Percentiles rank a stretch among this genome's conserved stretches.
Conservation (phyloP, 2,329 filamentous ascomycete genomes). For the Trichoderma koningii region DNA sequence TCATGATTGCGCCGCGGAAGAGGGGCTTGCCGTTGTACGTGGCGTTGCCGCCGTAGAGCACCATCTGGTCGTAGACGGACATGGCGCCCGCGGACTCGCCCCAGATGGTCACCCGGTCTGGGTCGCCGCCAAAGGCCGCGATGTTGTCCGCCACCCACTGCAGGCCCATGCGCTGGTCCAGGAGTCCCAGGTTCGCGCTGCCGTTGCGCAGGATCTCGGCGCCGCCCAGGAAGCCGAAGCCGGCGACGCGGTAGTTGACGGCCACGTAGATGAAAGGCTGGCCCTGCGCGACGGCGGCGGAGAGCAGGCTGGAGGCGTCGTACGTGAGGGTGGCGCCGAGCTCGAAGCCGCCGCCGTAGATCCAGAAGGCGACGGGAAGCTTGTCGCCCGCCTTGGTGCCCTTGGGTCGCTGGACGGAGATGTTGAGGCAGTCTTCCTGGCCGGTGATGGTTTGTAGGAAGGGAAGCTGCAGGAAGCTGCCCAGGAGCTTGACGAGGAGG, state of each 20-base stretch:
- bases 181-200: constrained; percentile 68
- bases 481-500: constrained; percentile 49
- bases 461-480: constrained; percentile 55
- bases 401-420: constrained; percentile 61
- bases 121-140: constrained; percentile 74
- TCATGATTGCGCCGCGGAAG: constrained; percentile 79
- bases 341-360: constrained; percentile 68
- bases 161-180: constrained; percentile 72
- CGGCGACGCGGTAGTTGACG: constrained; percentile 75
- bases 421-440: constrained; percentile 65
- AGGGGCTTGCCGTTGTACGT: constrained; percentile 73
- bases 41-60: constrained; percentile 70
- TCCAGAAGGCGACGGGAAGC: constrained; percentile 70
- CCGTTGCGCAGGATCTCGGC: constrained; percentile 68
- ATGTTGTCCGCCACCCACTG: constrained; percentile 81
- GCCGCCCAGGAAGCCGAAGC: constrained; percentile 73
- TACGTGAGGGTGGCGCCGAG: constrained; percentile 55
- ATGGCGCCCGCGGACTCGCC: constrained; percentile 73
- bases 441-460: constrained; percentile 58
- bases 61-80: constrained; percentile 75
- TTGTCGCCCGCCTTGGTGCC: constrained; percentile 57
- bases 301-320: constrained; percentile 52
- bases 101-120: constrained; percentile 77
- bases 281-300: constrained; percentile 45
- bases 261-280: constrained; percentile 71